Evolutionary conservation across 345 rosid genomes (phyloP), one percentile per base, ranked within the genome.

Genomic region (Boechera divaricarpa): DNA sequence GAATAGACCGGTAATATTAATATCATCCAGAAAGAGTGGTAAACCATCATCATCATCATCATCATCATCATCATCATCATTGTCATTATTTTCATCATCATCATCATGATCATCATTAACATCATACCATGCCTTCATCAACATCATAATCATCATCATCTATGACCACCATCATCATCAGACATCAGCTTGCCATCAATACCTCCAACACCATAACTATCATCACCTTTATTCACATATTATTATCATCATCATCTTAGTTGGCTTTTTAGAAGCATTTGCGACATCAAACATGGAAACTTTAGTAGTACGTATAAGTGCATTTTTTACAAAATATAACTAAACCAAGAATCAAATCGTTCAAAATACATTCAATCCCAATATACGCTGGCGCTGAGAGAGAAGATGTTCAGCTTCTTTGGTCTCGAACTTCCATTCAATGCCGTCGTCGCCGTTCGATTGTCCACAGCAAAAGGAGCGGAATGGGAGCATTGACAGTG

Each of bases 401-500:
- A 35, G 38, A 35, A 35, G 6, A 35, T 6, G 36, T 11, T 42
- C 33, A 48, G 67, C 47, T 67, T 64, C 75, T 52, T 65, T 70
- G 32, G 52, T 62, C 21, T 35, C 24, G 24, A 21, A 1, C 24
- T 21, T 21, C 15, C 9, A 49, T 48, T 59, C 73, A 75, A 28
- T 49, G 77, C 54, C 67, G 38, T 63, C 75, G 36, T 10, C 2
- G 13, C 35, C 29, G 75, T 36, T 54, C 48, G 57, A 63, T 71
- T 42, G 73, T 85, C 66, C 80, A 45, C 32, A 5, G 6, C 18
- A 68, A 35, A 58, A 90, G 72, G 69, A 38, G 65, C 48, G 73
- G 83, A 31, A 93, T 77, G 9, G 90, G 97, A 21, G 97, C 88
- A n/a, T 51, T 70, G 77, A 89, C 96, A 0, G 78, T 52, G 67